Evolutionary conservation across 1,284 basidiomycete genomes (phyloP).

Genomic region (Rhodotorula sp.): DNA sequence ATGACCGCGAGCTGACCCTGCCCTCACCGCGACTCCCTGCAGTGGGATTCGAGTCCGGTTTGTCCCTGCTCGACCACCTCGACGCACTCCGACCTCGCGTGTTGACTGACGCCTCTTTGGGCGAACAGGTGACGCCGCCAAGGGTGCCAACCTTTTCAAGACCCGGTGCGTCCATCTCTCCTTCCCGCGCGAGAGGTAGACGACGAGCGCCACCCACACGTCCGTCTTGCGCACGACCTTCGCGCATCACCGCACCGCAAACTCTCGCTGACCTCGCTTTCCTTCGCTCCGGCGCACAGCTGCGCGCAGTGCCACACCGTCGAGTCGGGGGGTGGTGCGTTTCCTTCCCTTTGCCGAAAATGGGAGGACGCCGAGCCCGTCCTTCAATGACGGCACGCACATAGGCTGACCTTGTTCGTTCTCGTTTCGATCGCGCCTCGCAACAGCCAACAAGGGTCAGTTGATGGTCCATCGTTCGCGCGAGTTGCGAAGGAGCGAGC

Average conservation of each 20-base stretch:
- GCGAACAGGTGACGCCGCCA: conserved; percentile 70
- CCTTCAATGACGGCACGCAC: conserved; percentile 3
- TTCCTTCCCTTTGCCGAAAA: neutral
- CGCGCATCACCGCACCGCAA: neutral
- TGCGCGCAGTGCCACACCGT: conserved; percentile 97
- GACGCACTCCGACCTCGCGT: neutral
- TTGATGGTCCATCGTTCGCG: neutral
- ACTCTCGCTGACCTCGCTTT: neutral
- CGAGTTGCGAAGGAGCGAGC: neutral
- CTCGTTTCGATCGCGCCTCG: neutral
- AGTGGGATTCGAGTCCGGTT: conserved; percentile 56
- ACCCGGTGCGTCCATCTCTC: conserved; percentile 25
- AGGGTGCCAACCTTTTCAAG: conserved; percentile 67
- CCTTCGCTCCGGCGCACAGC: conserved; percentile 52
- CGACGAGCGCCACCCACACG: neutral
- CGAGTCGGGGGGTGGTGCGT: conserved; percentile 70
- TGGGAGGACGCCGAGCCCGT: neutral
- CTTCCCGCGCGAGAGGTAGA: neutral
- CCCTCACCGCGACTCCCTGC: conserved; percentile 41
- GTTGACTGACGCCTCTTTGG: conserved; percentile 3
- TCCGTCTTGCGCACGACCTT: neutral
- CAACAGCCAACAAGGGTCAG: conserved; percentile 41
- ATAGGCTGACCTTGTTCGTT: neutral
- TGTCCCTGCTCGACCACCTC: conserved; percentile 4
- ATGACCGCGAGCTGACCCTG: conserved; percentile 10